A percentile compares a stretch with the other conserved stretches of the same genome.
These are phyloP conservation scores for Trapa incisa DNA, from an alignment of 345 rosid species.

Conservation along the genomic window DNA sequence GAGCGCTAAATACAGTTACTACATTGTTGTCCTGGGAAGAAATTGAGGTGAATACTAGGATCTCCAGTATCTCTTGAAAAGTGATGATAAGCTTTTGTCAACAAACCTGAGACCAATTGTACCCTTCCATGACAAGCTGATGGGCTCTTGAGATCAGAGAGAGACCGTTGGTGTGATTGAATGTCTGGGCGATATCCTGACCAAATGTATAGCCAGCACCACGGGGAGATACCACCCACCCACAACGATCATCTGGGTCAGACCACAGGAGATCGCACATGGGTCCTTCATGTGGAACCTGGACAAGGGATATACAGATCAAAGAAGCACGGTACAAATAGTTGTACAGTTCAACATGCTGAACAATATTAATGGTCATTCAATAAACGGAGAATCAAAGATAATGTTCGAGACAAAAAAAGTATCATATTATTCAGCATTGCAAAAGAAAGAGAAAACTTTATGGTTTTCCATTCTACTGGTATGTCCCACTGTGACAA, in stretches of 20 bases:
- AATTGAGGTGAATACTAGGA: not conserved
- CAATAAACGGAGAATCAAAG: not conserved
- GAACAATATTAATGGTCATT: not conserved
- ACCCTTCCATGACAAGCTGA: constrained; percentile 95
- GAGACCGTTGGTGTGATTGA: constrained; percentile 84
- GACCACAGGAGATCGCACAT: constrained; percentile 98
- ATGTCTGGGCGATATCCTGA: constrained; percentile 76
- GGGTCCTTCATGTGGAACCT: constrained; percentile 98
- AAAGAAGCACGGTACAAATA: not conserved
- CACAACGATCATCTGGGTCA: constrained; percentile 93
- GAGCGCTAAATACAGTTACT: constrained; percentile 90
- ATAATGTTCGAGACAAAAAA: not conserved
- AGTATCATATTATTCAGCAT: not conserved
- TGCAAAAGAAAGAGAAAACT: not conserved
- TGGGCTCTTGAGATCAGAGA: constrained; percentile 82
- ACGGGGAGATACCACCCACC: constrained; percentile 96
- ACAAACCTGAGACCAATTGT: constrained; percentile 81
- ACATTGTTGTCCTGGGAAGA: constrained; percentile 61
- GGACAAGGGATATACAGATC: constrained; percentile 4
- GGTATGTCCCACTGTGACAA: not conserved
- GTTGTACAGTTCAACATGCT: not conserved
- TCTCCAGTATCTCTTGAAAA: not conserved
- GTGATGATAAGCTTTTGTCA: not conserved
- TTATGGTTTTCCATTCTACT: not conserved
- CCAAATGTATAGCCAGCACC: constrained; percentile 95